Conservation (phyloP, 78 protist species). For the Neovahlkampfia damariscottae region DNA sequence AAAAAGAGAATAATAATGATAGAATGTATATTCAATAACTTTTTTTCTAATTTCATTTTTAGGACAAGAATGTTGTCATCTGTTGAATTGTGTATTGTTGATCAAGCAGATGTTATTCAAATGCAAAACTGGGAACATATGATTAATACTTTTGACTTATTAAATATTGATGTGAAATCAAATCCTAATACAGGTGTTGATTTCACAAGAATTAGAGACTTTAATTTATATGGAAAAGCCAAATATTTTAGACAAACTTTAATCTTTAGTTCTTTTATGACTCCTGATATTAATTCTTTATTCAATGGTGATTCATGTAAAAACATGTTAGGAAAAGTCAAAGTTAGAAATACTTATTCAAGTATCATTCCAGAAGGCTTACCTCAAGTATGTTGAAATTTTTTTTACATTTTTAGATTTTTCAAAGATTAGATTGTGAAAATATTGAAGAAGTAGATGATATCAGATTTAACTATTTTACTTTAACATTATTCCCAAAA, state of each 20-base stretch:
- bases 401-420: too few species aligned
- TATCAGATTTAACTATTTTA: background rate
- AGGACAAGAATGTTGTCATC: background rate
- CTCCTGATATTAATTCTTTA: background rate
- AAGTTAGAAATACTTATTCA: background rate
- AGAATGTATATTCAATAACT: too few species aligned
- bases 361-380: background rate
- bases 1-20: background rate
- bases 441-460: background rate
- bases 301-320: background rate
- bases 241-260: background rate
- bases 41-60: too few species aligned
- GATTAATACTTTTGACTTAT: background rate
- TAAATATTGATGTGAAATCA: background rate
- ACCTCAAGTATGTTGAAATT: background rate
- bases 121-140: background rate
- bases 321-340: background rate
- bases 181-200: background rate
- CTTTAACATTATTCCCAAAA: background rate
- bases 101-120: background rate
- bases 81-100: background rate
- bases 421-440: background rate
- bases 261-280: background rate
- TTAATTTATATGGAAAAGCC: background rate
- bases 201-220: background rate